A percentile compares a stretch with the other conserved stretches of the same genome.
Conservation (phyloP, 1,139 yeast species). For the Citeromyces hawaiiensis region DNA sequence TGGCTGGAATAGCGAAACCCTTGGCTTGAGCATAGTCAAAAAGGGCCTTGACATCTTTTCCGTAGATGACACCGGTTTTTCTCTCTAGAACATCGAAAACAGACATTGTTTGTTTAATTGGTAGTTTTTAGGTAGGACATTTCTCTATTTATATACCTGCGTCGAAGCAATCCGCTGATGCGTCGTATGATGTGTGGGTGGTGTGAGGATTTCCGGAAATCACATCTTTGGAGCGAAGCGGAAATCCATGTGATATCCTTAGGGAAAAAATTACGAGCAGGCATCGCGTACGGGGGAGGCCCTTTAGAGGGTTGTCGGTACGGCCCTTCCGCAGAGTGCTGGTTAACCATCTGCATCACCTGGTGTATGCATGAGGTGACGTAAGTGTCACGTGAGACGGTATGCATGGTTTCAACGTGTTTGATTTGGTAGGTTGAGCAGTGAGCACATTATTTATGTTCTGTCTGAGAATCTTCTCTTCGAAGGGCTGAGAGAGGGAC, state of each 20-base stretch:
- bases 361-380: conserved; percentile 1
- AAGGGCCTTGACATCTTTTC: conserved; percentile 89
- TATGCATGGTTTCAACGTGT: too few species aligned
- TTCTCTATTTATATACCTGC: neutral
- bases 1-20: conserved; percentile 96
- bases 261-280: too few species aligned
- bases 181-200: conserved; percentile 1
- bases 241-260: too few species aligned
- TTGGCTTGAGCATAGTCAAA: conserved; percentile 90
- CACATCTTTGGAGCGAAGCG: too few species aligned
- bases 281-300: too few species aligned
- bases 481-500: too few species aligned
- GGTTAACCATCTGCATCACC: neutral
- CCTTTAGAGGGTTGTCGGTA: too few species aligned
- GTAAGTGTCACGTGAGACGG: neutral
- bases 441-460: too few species aligned
- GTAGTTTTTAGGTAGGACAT: neutral
- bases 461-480: too few species aligned
- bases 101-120: neutral
- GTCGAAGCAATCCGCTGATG: conserved; percentile 1
- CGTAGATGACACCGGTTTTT: conserved; percentile 97
- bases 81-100: conserved; percentile 38
- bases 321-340: too few species aligned
- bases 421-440: too few species aligned
- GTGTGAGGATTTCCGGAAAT: neutral